phyloP scores from a whole-genome alignment of 2,329 filamentous ascomycete species.

The Dothiorella sarmentorum region DNA sequence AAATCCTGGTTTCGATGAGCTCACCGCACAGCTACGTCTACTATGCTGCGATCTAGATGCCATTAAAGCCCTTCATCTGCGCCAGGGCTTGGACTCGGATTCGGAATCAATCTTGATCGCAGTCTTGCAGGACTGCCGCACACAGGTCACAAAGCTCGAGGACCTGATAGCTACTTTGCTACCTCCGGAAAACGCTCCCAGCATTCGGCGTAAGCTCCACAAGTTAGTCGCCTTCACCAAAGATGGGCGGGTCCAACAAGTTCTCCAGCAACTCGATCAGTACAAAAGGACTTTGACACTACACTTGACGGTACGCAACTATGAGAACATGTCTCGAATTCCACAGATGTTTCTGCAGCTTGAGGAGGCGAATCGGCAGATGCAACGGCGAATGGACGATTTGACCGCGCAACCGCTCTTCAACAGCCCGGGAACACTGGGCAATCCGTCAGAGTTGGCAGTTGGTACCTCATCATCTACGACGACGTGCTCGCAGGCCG shows the following conservation, averaged over 20 bases:
- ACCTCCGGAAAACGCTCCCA: background rate
- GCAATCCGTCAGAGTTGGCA: no score
- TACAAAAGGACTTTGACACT: background rate
- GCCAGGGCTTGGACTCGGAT: background rate
- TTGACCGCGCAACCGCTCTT: no score
- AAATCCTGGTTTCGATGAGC: background rate
- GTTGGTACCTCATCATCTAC: no score
- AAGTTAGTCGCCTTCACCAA: background rate
- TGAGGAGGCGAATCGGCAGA: no score
- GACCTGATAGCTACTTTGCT: background rate
- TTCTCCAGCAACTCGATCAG: background rate
- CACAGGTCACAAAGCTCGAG: background rate
- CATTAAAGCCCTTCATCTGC: background rate
- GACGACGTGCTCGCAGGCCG: no score
- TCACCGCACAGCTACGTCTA: background rate
- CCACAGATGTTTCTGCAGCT: background rate
- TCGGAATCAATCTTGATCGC: background rate
- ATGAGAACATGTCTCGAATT: background rate
- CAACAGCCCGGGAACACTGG: no score
- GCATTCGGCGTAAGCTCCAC: background rate
- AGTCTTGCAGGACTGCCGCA: background rate
- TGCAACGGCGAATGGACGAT: no score
- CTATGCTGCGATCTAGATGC: background rate
- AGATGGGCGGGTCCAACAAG: background rate
- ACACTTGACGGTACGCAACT: background rate